Conservation (phyloP, 1,284 basidiomycete species). For the Pseudozyma sp. region DNA sequence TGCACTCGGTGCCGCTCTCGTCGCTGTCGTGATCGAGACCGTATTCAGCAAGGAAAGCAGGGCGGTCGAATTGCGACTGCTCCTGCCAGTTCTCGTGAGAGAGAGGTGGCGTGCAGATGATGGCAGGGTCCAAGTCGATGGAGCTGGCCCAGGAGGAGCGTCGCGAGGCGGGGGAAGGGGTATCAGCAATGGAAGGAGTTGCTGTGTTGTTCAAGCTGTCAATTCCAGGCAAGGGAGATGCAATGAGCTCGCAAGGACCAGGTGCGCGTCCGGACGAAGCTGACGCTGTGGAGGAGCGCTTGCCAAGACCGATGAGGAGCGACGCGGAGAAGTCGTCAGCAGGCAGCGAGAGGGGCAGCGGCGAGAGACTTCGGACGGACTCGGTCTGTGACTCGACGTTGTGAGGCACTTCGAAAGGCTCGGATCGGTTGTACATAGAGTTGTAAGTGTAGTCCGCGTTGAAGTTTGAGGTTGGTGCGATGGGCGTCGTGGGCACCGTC, state of each 20-base stretch:
- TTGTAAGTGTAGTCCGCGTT: not conserved
- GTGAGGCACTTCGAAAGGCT: slow-evolving; percentile 19
- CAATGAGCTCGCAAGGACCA: slow-evolving; percentile 36
- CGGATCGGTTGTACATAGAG: slow-evolving; percentile 12
- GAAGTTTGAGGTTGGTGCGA: not conserved
- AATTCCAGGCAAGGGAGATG: slow-evolving; percentile 12
- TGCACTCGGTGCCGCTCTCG: slow-evolving; percentile 45
- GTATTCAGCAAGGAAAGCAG: slow-evolving; percentile 40
- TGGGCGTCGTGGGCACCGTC: slow-evolving; percentile 7
- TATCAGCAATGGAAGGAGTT: slow-evolving; percentile 40
- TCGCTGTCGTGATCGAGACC: slow-evolving; percentile 39
- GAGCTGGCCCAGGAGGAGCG: slow-evolving; percentile 46
- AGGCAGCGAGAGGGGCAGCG: slow-evolving; percentile 23
- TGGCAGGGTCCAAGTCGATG: slow-evolving; percentile 37
- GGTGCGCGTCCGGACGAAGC: slow-evolving; percentile 38
- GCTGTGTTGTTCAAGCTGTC: slow-evolving; percentile 5
- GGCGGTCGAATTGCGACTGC: slow-evolving; percentile 4
- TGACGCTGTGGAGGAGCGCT: slow-evolving; percentile 29
- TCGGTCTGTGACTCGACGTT: slow-evolving; percentile 18
- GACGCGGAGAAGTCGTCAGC: slow-evolving; percentile 25
- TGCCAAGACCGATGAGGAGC: slow-evolving; percentile 30
- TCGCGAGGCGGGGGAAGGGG: slow-evolving; percentile 31
- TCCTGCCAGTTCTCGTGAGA: slow-evolving; percentile 26
- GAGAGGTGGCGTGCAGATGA: slow-evolving; percentile 43
- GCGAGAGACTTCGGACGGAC: slow-evolving; percentile 26